Percentiles rank a stretch among this genome's conserved stretches.
Conservation (phyloP, 306 rosid genomes). For the Malus fusca region DNA sequence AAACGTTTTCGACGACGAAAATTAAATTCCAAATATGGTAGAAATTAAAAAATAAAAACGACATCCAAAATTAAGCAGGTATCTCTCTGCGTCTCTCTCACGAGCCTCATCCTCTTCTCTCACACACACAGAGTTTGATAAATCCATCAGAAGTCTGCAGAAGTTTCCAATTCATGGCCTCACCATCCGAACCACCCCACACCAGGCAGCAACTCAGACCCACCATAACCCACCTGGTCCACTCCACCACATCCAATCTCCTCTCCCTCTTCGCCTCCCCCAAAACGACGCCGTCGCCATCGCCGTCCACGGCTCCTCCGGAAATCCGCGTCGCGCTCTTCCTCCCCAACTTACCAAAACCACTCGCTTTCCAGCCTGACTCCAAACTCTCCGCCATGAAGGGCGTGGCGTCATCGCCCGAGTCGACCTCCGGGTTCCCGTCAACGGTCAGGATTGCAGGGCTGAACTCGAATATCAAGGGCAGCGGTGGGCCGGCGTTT, state of each 20-base stretch:
- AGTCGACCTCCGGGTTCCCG: constrained; percentile 39
- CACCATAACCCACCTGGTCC: constrained; percentile 45
- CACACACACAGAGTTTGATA: background rate
- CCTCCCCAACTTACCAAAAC: constrained; percentile 30
- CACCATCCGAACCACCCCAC: constrained; percentile 36
- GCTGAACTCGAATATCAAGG: constrained; percentile 33
- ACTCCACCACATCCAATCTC: constrained; percentile 54
- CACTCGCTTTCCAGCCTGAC: constrained; percentile 29
- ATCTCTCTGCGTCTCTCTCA: background rate
- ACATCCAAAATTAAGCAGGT: background rate
- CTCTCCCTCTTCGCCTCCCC: constrained; percentile 38
- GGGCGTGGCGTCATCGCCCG: constrained; percentile 24
- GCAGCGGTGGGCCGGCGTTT: constrained; percentile 75
- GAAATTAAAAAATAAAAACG: background rate
- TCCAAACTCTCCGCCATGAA: constrained; percentile 39
- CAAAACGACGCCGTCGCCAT: constrained; percentile 19
- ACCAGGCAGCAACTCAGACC: constrained; percentile 17
- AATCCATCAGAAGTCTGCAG: background rate
- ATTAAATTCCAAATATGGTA: no score
- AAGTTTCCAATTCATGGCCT: constrained; percentile 43
- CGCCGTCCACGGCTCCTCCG: constrained; percentile 6
- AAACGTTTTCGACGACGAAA: no score
- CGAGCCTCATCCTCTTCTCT: background rate
- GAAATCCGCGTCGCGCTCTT: constrained; percentile 41
- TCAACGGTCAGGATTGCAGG: constrained; percentile 44